Conservation (phyloP, 345 rosid genomes). For the Hypericum androsaemum region DNA sequence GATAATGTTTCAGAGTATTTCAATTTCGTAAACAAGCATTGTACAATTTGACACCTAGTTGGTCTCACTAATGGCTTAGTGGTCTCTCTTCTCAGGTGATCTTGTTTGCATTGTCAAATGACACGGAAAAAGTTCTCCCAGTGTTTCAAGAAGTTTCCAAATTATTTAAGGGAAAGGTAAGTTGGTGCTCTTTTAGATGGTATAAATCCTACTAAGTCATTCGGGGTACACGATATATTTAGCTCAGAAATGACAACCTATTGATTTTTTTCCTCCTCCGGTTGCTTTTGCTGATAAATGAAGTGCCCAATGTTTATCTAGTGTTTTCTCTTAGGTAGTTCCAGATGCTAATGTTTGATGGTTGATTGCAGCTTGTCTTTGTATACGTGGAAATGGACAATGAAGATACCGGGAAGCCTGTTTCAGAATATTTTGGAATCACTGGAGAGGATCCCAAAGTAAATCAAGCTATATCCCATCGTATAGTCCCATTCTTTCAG, state of each 20-base stretch:
- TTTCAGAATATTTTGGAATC: slow-evolving; percentile 87
- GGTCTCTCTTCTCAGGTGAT: slow-evolving; percentile 38
- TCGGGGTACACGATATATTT: too few species aligned
- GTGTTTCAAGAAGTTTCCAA: slow-evolving; percentile 75
- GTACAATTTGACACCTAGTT: not conserved
- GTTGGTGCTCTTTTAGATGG: not conserved
- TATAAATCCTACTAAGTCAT: too few species aligned
- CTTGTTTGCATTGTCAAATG: slow-evolving; percentile 59
- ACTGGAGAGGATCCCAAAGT: slow-evolving; percentile 56
- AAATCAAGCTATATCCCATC: slow-evolving; percentile 3
- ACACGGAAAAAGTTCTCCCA: slow-evolving; percentile 55
- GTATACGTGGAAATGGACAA: slow-evolving; percentile 82
- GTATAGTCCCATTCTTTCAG: not conserved
- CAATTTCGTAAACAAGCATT: not conserved
- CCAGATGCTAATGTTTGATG: not conserved
- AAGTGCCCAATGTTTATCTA: not conserved
- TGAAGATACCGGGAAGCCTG: slow-evolving; percentile 87
- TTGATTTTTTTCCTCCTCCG: too few species aligned
- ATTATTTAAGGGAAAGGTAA: slow-evolving; percentile 88
- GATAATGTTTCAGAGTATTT: not conserved
- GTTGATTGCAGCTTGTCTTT: slow-evolving; percentile 61
- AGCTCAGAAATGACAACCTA: too few species aligned
- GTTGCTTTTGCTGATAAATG: too few species aligned
- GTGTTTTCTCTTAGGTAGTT: not conserved
- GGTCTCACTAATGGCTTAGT: not conserved